These are phyloP conservation scores for Umbelopsis sp. DNA, from an alignment of 371 early-diverging fungal species.

Conservation along the genomic window DNA sequence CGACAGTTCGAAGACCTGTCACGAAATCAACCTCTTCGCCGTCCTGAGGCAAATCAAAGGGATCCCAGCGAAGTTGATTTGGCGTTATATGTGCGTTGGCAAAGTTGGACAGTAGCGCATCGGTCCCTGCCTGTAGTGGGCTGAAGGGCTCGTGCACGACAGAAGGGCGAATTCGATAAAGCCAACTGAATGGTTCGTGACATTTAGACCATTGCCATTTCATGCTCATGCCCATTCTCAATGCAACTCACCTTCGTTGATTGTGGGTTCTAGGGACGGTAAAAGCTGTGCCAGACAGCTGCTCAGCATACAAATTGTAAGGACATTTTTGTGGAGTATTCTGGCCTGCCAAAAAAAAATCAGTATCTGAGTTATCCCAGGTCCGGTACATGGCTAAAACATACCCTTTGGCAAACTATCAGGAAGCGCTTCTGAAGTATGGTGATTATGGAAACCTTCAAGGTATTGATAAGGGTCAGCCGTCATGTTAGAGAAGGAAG, in stretches of 20 bases:
- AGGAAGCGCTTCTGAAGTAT: slow-evolving; percentile 82
- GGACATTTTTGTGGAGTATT: slow-evolving; percentile 94
- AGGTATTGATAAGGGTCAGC: slow-evolving; percentile 60
- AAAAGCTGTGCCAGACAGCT: slow-evolving; percentile 94
- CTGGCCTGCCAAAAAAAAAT: slow-evolving; percentile 55
- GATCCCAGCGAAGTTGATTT: slow-evolving; percentile 93
- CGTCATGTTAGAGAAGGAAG: slow-evolving; percentile 28
- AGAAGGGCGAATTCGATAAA: slow-evolving; percentile 96
- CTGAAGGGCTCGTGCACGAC: slow-evolving; percentile 82
- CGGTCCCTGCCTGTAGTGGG: slow-evolving; percentile 34
- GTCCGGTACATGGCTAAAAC: neutral
- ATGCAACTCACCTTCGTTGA: slow-evolving; percentile 67
- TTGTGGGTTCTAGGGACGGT: slow-evolving; percentile 88
- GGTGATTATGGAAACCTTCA: slow-evolving; percentile 82
- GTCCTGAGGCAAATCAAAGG: slow-evolving; percentile 75
- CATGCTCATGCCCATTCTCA: too few relatives aligned
- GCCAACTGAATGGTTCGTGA: slow-evolving; percentile 66
- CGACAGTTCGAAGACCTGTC: slow-evolving; percentile 82
- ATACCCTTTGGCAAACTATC: slow-evolving; percentile 87
- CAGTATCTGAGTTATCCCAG: neutral
- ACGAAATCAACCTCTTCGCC: slow-evolving; percentile 73
- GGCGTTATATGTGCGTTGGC: slow-evolving; percentile 69
- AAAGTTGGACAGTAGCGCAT: slow-evolving; percentile 62
- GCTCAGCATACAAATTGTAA: slow-evolving; percentile 93
- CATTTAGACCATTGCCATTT: neutral